Base-by-base conservation (phyloP, 2,329 filamentous ascomycete species). In the Aspergillus alliaceus region DNA sequence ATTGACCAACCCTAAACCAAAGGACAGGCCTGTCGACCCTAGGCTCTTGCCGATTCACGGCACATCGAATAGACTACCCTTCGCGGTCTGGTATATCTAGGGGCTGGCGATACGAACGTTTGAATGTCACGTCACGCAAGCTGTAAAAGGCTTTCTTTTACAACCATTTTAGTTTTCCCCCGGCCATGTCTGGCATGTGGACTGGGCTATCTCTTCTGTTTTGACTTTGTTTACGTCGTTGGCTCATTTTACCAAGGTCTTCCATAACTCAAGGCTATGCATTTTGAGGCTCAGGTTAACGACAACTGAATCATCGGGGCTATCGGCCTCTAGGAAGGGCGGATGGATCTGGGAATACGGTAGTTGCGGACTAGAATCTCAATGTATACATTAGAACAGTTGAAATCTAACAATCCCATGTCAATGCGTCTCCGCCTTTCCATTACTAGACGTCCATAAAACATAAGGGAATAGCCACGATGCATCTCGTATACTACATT, bases 1-100 rank as follows among this genome's bases (percentile, higher is more conserved):
- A 54, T 63, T 71, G 54, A 66, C 62, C 24, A 66, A 64, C 56
- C 69, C 57, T 15, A 68, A 59, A 65, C 69, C 59, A 14, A 65
- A 57, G 65, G 67, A 60, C 51, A 69, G 51, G 6, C 66, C 68
- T 4, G 64, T 64, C 0, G 75, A 78, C 35, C 63, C 66, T 6
- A 64, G 67, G 15, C 65, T 79, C 7, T 56, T 78, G 9, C 66
- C 70, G 0, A 73, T 78, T 46, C 62, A 66, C 11, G 66, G 64
- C 2, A 67, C 59, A 24, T 59, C 52, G 1, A 73, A 72, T 58
- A 62, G 61, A 31, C 59, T 74, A 31, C 62, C 66, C 25, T 72
- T 69, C 51, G 64, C 66, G 25, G 76, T 77, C 73, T 77, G 75
- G 75, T 77, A 75, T 60, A 74, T 77, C 40, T 75, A 67, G 47